Percentiles rank a stretch among this genome's conserved stretches.
These are phyloP conservation scores for Fusarium zealandicum DNA, from an alignment of 2,329 filamentous ascomycete genomes.

Conservation along the genomic window DNA sequence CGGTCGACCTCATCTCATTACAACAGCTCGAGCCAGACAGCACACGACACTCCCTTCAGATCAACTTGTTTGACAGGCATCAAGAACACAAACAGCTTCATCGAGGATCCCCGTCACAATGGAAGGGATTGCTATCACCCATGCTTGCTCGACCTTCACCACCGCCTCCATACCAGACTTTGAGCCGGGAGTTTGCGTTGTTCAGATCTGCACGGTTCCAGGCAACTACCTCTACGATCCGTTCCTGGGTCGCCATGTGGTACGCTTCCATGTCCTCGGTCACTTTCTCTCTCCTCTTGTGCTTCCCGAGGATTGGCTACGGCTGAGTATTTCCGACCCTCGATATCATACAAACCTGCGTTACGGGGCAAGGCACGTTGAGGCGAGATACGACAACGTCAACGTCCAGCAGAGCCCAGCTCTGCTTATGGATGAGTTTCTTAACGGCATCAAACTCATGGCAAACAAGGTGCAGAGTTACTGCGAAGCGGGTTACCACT, in stretches of 20 bases:
- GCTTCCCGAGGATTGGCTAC: not conserved
- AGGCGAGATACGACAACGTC: not conserved
- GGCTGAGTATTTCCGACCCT: slow-evolving; percentile 5
- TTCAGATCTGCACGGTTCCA: not conserved
- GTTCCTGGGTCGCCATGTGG: not conserved
- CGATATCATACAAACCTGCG: not conserved
- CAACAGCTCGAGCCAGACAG: not conserved
- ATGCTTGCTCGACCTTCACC: slow-evolving; percentile 3
- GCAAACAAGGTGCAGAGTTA: not conserved
- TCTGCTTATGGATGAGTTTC: not conserved
- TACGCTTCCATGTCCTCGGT: not conserved
- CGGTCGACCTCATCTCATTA: not conserved
- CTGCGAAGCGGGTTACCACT: not conserved
- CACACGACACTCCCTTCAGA: too few relatives aligned
- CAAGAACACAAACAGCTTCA: not conserved
- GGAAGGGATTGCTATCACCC: not conserved
- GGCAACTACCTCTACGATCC: not conserved
- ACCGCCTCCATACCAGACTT: slow-evolving; percentile 2
- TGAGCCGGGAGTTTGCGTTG: not conserved
- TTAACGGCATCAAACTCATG: not conserved
- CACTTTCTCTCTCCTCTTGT: not conserved
- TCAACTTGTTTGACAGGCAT: not conserved
- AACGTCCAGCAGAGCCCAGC: not conserved
- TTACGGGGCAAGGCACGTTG: slow-evolving; percentile 1
- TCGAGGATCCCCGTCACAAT: not conserved